Conservation (phyloP, 2,329 filamentous ascomycete genomes). For the Metarhizium guizhouense region DNA sequence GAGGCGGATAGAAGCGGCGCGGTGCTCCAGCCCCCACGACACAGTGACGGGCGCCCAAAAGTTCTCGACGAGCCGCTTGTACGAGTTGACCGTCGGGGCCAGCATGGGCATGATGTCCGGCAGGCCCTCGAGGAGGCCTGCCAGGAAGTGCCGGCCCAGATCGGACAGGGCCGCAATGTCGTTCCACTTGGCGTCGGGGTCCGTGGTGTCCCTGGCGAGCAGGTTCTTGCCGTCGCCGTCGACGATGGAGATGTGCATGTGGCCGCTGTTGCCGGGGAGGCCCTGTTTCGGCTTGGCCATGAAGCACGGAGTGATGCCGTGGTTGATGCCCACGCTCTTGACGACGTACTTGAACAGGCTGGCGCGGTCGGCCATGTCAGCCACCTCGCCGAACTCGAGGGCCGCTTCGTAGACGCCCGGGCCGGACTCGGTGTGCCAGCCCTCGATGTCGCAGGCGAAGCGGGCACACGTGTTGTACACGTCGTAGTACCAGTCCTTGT, state of each 20-base stretch:
- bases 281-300: conserved; percentile 96
- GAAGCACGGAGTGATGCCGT: conserved; percentile 92
- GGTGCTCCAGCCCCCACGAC: conserved; percentile 93
- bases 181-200: conserved; percentile 60
- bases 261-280: conserved; percentile 87
- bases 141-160: conserved; percentile 84
- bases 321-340: conserved; percentile 77
- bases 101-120: conserved; percentile 94
- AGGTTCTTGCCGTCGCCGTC: conserved; percentile 76
- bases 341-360: conserved; percentile 92
- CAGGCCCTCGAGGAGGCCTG: conserved; percentile 78
- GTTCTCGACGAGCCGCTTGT: conserved; percentile 96
- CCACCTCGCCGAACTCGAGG: conserved; percentile 81
- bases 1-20: conserved; percentile 80
- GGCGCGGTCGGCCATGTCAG: conserved; percentile 84
- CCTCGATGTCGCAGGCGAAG: conserved; percentile 77
- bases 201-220: conserved; percentile 63
- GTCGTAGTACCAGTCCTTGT: conserved; percentile 86
- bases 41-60: conserved; percentile 98
- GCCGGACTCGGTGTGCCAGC: conserved; percentile 92
- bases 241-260: conserved; percentile 88
- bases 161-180: conserved; percentile 80
- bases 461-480: conserved; percentile 71
- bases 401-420: conserved; percentile 94
- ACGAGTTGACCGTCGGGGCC: conserved; percentile 92